Evolutionary conservation across 768 basidiomycete species (phyloP).

Genomic region (Auricularia sp.): DNA sequence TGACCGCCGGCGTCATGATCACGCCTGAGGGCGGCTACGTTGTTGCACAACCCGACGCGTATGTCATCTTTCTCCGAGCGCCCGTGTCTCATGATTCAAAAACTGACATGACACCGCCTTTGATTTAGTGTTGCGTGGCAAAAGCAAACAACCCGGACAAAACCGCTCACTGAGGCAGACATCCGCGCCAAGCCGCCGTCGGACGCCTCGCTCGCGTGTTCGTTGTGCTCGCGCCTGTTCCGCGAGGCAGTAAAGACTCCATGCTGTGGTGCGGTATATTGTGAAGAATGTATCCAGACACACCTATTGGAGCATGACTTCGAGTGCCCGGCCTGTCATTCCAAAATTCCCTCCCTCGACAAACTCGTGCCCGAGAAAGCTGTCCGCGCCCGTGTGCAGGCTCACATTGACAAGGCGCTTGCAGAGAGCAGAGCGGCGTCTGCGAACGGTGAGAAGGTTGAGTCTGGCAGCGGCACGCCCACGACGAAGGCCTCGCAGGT

Average conservation of each 20-base stretch:
- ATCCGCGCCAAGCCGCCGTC: slow-evolving; percentile 72
- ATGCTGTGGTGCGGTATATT: slow-evolving; percentile 83
- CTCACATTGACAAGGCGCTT: slow-evolving; percentile 74
- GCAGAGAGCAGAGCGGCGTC: slow-evolving; percentile 44
- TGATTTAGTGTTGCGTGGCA: slow-evolving; percentile 79
- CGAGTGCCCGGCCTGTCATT: slow-evolving; percentile 80
- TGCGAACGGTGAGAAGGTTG: slow-evolving; percentile 42
- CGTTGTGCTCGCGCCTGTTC: slow-evolving; percentile 88
- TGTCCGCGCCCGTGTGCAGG: slow-evolving; percentile 62
- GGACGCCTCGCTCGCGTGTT: slow-evolving; percentile 73
- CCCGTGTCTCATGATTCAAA: background rate
- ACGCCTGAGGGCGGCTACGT: slow-evolving; percentile 98
- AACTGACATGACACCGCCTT: background rate
- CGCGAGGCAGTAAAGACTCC: slow-evolving; percentile 93
- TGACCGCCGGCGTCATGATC: slow-evolving; percentile 89
- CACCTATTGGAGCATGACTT: slow-evolving; percentile 93
- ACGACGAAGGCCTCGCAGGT: slow-evolving; percentile 10
- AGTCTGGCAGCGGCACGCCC: background rate
- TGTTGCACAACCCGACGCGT: slow-evolving; percentile 94
- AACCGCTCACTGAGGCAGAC: slow-evolving; percentile 78
- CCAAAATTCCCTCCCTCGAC: slow-evolving; percentile 82
- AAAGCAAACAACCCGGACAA: slow-evolving; percentile 72
- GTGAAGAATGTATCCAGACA: slow-evolving; percentile 96
- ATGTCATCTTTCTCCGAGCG: slow-evolving; percentile 25
- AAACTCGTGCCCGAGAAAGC: slow-evolving; percentile 75